Evolutionary conservation across 176 grass and related monocot genomes (phyloP), one percentile per base, ranked within the genome.

Genomic region (Rhipidocladum racemiflorum): DNA sequence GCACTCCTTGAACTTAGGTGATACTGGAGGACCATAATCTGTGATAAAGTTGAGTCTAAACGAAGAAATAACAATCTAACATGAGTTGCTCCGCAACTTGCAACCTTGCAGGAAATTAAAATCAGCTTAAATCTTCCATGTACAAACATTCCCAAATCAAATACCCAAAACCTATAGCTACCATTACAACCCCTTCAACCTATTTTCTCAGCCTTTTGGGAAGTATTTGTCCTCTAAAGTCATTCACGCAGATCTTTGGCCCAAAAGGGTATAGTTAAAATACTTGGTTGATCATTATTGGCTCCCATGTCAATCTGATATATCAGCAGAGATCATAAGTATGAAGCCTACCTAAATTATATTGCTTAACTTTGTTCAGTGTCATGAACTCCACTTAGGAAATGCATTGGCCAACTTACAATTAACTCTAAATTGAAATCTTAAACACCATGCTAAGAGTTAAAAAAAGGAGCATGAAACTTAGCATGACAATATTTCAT

Each of bases 11-110:
- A 44, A 44, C 15, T 36, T 65, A 38, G 49, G 48, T 77, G 27
- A 65, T 61, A 63, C 6, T 53, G 30, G 54, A 84, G 77, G 42
- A 61, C 25, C 21, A 38, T 23, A 79, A 66, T 50, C 56, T 77
- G 25, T 46, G 55, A 85, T 80, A 35, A 54, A 89, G 32, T 67
- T 57, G 64, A 43, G 36, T 71, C 36, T 82, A 50, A 72, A 72
- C 43, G 36, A 39, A 82, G 67, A 65, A 65, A 4, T 77, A 39
- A 36, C 14, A n/a, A 61, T 49, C 53, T 84, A 63, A 64, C 24
- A 34, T 76, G 59, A 56, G 44, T 63, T 77, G 45, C 40, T 30
- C 27, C 5, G 0, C 23, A 51, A 86, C 29, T 65, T 46, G 11
- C 35, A 45, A 24, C 18, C 21, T 63, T 43, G 9, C 30, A 49